These are phyloP conservation scores for Diaporthe citri DNA, from an alignment of 2,329 filamentous ascomycete species.

Conservation along the genomic window DNA sequence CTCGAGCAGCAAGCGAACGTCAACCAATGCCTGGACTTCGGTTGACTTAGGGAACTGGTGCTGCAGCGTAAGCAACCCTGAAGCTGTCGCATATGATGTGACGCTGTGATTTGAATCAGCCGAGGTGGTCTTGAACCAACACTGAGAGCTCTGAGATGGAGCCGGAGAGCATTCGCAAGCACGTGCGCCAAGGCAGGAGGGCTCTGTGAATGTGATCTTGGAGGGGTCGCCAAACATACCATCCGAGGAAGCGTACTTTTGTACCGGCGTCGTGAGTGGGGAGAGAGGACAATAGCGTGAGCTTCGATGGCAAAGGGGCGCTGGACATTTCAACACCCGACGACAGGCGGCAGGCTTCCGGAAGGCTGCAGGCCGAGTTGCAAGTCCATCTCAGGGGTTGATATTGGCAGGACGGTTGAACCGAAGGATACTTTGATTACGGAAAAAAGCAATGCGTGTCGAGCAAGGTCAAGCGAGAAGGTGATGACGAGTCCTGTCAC, in stretches of 20 bases:
- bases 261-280: slow-evolving; percentile 64
- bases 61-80: slow-evolving; percentile 74
- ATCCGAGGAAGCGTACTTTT: slow-evolving; percentile 95
- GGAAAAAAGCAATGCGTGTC: neutral
- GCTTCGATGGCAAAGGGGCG: slow-evolving; percentile 73
- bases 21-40: slow-evolving; percentile 69
- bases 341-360: neutral
- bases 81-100: slow-evolving; percentile 62
- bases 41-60: slow-evolving; percentile 70
- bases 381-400: slow-evolving; percentile 31
- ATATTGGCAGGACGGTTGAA: neutral
- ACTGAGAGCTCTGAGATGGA: neutral
- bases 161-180: neutral
- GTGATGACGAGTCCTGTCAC: neutral
- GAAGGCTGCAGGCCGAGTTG: neutral
- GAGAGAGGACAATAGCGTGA: slow-evolving; percentile 75
- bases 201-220: neutral
- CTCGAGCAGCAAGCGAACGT: slow-evolving; percentile 79
- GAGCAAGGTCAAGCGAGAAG: neutral
- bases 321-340: slow-evolving; percentile 58
- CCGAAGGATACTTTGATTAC: neutral
- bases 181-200: neutral
- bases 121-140: neutral
- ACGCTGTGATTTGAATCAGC: slow-evolving; percentile 57
- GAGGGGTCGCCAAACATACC: slow-evolving; percentile 69